Conservation (phyloP, 345 rosid species). For the Noccaea bulbosa region DNA sequence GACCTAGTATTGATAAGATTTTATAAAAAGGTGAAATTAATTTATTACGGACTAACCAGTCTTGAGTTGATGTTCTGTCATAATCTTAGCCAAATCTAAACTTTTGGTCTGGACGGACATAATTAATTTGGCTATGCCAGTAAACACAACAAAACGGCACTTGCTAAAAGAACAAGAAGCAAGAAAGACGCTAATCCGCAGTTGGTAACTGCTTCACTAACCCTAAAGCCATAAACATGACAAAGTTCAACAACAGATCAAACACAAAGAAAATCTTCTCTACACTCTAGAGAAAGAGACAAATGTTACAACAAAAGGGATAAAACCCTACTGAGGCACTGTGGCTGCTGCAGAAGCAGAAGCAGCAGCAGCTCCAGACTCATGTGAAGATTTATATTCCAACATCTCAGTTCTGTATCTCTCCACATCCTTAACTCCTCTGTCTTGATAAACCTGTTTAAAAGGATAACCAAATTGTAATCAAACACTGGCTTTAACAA, state of each 20-base stretch:
- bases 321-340: slow-evolving; percentile 29
- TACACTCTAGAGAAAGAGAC: slow-evolving; percentile 22
- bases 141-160: background rate
- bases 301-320: slow-evolving; percentile 30
- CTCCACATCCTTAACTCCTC: slow-evolving; percentile 70
- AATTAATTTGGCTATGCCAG: slow-evolving; percentile 1
- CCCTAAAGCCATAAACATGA: slow-evolving; percentile 38
- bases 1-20: too few species aligned
- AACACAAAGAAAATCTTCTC: slow-evolving; percentile 20
- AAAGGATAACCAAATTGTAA: background rate
- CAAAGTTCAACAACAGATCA: slow-evolving; percentile 3
- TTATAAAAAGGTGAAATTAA: too few species aligned
- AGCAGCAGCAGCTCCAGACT: slow-evolving; percentile 63
- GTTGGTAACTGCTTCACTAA: slow-evolving; percentile 34
- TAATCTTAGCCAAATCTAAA: too few species aligned
- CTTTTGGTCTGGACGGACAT: background rate
- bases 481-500: background rate
- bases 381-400: slow-evolving; percentile 55
- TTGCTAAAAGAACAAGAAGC: background rate
- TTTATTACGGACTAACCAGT: too few species aligned
- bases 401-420: slow-evolving; percentile 73
- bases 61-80: too few species aligned
- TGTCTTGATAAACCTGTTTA: slow-evolving; percentile 72
- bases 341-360: slow-evolving; percentile 63
- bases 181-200: slow-evolving; percentile 13